Conservation (phyloP, 164 flowering plant genomes). For the Platanus orientalis region DNA sequence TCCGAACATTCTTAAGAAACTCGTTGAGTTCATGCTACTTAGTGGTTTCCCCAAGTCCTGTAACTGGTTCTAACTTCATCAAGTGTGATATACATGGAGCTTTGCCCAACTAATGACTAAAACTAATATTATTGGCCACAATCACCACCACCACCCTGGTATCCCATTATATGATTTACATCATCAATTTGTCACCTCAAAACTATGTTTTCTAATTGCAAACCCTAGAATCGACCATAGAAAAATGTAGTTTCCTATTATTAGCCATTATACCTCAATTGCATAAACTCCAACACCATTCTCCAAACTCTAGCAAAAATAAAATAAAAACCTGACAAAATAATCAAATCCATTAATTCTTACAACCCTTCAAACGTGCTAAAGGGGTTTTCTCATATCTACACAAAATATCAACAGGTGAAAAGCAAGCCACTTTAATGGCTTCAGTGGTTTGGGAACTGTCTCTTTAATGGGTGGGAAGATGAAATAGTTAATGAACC, state of each 20-base stretch:
- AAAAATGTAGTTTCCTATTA: no score
- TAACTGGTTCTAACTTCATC: constrained; percentile 69
- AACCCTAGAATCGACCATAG: constrained; percentile 1
- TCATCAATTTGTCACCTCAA: constrained; percentile 24
- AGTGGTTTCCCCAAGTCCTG: constrained; percentile 72
- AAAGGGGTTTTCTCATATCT: background rate
- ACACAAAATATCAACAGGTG: background rate
- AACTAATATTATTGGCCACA: no score
- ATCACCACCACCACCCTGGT: constrained; percentile 48
- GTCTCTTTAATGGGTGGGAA: no score
- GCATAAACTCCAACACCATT: no score
- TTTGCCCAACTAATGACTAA: constrained; percentile 45
- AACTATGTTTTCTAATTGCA: constrained; percentile 11
- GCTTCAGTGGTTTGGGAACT: no score
- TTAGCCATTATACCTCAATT: no score
- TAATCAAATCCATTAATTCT: constrained; percentile 1
- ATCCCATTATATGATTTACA: constrained; percentile 76
- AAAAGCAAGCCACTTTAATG: background rate
- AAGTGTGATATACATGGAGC: constrained; percentile 70
- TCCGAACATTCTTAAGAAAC: constrained; percentile 66
- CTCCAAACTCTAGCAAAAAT: no score
- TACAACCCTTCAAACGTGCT: constrained; percentile 1
- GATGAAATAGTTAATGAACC: no score
- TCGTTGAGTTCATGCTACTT: constrained; percentile 79
- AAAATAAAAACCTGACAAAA: background rate